Evolutionary conservation across 495 filamentous ascomycete genomes (phyloP), one percentile per base, ranked within the genome.

Genomic region (Pyronema omphalodes): DNA sequence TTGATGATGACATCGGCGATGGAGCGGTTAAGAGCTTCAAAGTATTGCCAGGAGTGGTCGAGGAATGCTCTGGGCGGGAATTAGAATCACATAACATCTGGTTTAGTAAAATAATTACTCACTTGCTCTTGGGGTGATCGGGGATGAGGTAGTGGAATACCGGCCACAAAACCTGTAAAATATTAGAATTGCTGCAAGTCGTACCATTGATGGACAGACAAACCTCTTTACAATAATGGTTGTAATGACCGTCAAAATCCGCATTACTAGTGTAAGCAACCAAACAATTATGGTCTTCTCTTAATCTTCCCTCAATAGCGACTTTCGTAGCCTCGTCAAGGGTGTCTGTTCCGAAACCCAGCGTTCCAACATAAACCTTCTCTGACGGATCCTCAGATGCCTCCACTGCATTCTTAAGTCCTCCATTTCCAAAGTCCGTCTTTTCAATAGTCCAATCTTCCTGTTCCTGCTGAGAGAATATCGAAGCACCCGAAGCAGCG

Each of bases 61-160:
- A 88, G 81, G 63, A 93, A 95, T 0, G 88, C 88, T 23, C 62
- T 65, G 23, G 0, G 19, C 8, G 17, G 46, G 19, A 40, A 43
- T 47, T 29, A 23, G 18, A 47, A 19, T 15, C 9, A 19, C 44
- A 47, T 9, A 3, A 47, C 9, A 14, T n/a, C 9, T 14, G n/a
- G n/a, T n/a, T n/a, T n/a, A 23, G 55, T 15, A 34, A 2, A 4
- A 1, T 9, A 7, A 53, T n/a, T 53, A 58, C 62, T 55, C 17
- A 65, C 71, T 94, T 94, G 77, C 86, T 94, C 73, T 93, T 94
- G 9, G 88, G 88, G 65, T 91, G 88, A 66, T 94, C 88, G 1
- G 88, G 88, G 56, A 94, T 91, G 67, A 93, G 86, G 66, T 95
- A 94, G 67, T 95, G 87, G 67, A 94, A 93, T 37, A 94, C 86